Base-by-base conservation (phyloP, 73 alveolate species). In the Blepharisma japonicum region DNA sequence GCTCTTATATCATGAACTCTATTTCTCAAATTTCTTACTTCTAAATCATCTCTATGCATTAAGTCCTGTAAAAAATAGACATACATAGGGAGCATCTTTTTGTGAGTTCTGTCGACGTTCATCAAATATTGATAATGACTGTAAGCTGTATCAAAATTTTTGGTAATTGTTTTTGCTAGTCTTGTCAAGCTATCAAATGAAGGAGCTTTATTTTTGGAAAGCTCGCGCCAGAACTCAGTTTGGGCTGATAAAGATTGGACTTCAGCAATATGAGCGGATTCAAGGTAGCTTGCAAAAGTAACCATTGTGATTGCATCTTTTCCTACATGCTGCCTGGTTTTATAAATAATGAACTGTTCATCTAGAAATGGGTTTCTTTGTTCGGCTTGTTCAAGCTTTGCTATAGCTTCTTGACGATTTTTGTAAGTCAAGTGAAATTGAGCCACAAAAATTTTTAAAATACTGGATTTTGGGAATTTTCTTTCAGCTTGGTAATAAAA, bases 81-180 rank as follows among this genome's bases (percentile, higher is more conserved):
- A 25, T 61, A 61, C 74, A 61, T 61, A 18, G 74, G 74, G 74
- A 61, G 47, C 74, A 61, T 61, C 23, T 61, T 61, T 39, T 61
- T 61, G 47, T 25, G 39, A 61, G 74, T 61, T 39, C 74, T 61
- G 47, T 61, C 74, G 6, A 61, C 23, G 5, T n/a, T 14, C 46
- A 61, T 8, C 74, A 61, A 14, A 39, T 14, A 61, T 5, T 61
- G 14, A 25, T 61, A 61, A 25, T 61, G 14, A 25, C 23, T 61
- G 50, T n/a, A n/a, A 20, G 74, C 38, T 14, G 74, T 61, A 48
- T 61, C 74, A 25, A 61, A 14, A 39, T 61, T 61, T 61, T 61
- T 61, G 0, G 74, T 61, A 25, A 61, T 61, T n/a, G 14, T 61
- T 61, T 61, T 61, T 14, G 74, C 14, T 14, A 61, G 5, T 14